phyloP scores from a whole-genome alignment of 495 filamentous ascomycete genomes.

The Cercophora newfieldiana region DNA sequence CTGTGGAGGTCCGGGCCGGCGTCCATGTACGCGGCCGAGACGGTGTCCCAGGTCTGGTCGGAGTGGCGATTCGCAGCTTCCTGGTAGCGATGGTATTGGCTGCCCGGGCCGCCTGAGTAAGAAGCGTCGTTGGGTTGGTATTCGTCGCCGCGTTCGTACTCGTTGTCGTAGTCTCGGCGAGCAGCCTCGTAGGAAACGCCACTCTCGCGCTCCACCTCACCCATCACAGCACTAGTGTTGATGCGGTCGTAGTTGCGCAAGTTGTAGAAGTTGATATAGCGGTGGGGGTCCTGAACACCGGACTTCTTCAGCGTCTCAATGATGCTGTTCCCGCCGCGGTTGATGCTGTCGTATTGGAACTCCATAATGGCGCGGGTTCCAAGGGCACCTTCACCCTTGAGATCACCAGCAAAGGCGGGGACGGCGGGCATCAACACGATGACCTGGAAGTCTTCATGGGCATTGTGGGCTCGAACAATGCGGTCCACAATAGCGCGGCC shows the following conservation, averaged over 20 bases:
- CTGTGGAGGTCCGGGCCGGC: constrained; percentile 70
- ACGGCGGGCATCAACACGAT: constrained; percentile 85
- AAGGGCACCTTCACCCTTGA: constrained; percentile 73
- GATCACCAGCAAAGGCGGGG: constrained; percentile 87
- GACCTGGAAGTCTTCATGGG: constrained; percentile 75
- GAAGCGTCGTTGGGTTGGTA: constrained; percentile 25
- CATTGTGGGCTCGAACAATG: constrained; percentile 73
- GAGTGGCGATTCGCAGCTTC: constrained; percentile 57
- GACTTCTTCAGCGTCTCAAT: constrained; percentile 72
- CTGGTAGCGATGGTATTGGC: constrained; percentile 63
- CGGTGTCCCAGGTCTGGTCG: constrained; percentile 67
- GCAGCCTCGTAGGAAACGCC: constrained; percentile 77
- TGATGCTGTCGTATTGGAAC: constrained; percentile 78
- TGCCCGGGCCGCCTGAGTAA: constrained; percentile 36
- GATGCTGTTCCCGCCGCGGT: constrained; percentile 81
- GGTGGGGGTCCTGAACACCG: constrained; percentile 65
- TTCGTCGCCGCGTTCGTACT: constrained; percentile 33
- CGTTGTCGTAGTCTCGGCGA: constrained; percentile 63
- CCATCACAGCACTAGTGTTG: constrained; percentile 66
- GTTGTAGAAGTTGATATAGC: constrained; percentile 96
- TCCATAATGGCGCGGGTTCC: constrained; percentile 96
- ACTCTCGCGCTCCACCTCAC: constrained; percentile 61
- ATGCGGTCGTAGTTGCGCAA: constrained; percentile 90
- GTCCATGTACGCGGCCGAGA: constrained; percentile 84
- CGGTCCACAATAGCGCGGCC: constrained; percentile 86